Base-by-base conservation (phyloP, 129 eudicot species). In the Arctium minus region DNA sequence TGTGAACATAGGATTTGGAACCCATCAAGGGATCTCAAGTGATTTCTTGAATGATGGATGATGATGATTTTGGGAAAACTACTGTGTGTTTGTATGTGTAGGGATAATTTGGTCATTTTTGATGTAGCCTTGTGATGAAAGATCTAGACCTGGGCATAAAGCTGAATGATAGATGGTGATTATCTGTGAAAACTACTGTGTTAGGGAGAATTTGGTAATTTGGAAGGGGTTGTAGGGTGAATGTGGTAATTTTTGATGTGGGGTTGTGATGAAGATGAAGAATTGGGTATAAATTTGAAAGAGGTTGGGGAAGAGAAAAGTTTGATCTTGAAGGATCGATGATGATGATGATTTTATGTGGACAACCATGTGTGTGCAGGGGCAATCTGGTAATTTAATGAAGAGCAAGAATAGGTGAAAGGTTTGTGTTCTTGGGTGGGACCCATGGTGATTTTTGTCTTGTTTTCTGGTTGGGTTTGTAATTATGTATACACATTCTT, bases 381-480 rank as follows among this genome's bases (percentile, higher is more conserved):
- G 73, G 29, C 4, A 78, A 38, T 78, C 15, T 78, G 81, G 76
- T 31, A 33, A 75, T 44, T 67, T 53, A 32, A 42, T 32, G 31
- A 73, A 83, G 68, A 79, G 70, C 79, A 83, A 77, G 82, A 77
- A 53, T 15, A 15, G 22, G 65, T 69, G 44, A 69, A 70, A 79
- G 68, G 33, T 50, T 53, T 72, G 77, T 67, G 64, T 53, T 73
- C 60, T 83, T 27, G 78, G 42, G 42, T 50, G 86, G 82, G 82
- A 48, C 73, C 62, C 73, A 70, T 70, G 78, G 33, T 69, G 72
- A 82, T 76, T 42, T n/a, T 77, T 78, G 79, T 83, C 33, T 71
- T 83, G 82, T 62, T 83, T 83, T 78, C 86, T 78, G 70, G 81
- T 71, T 83, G 79, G 74, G 65, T n/a, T n/a, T n/a, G n/a, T n/a